A percentile compares a stretch with the other conserved stretches of the same genome.
These are phyloP conservation scores for Fraxinus quadrangulata DNA, from an alignment of 257 asterid species.

Conservation along the genomic window DNA sequence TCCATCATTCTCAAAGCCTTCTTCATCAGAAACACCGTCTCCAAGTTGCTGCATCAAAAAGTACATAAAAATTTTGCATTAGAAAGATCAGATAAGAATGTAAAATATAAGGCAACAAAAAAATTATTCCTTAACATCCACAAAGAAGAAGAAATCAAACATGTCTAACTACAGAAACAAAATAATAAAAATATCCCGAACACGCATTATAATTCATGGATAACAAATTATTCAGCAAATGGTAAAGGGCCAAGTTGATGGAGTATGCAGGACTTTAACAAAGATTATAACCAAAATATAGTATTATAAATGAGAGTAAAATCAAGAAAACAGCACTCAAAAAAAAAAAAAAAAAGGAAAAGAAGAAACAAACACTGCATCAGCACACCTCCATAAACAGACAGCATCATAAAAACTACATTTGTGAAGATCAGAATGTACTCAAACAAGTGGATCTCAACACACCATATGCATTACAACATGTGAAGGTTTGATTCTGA, in stretches of 20 bases:
- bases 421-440: background rate
- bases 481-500: background rate
- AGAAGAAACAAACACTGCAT: background rate
- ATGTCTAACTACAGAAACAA: background rate
- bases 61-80: conserved; percentile 34
- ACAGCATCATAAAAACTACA: background rate
- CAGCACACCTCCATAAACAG: background rate
- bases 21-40: conserved; percentile 82
- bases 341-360: no score
- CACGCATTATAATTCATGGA: background rate
- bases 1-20: conserved; percentile 68
- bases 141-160: background rate
- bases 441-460: background rate
- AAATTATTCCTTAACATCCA: background rate
- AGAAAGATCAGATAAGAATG: conserved; percentile 18
- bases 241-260: background rate
- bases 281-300: background rate
- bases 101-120: background rate
- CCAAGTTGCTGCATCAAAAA: conserved; percentile 67
- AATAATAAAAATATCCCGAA: background rate
- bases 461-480: background rate
- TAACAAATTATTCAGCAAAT: background rate
- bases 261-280: background rate
- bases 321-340: no score
- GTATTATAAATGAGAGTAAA: background rate